Evolutionary conservation across 768 basidiomycete genomes (phyloP), one percentile per base, ranked within the genome.

Genomic region (Collybiopsis confluens): DNA sequence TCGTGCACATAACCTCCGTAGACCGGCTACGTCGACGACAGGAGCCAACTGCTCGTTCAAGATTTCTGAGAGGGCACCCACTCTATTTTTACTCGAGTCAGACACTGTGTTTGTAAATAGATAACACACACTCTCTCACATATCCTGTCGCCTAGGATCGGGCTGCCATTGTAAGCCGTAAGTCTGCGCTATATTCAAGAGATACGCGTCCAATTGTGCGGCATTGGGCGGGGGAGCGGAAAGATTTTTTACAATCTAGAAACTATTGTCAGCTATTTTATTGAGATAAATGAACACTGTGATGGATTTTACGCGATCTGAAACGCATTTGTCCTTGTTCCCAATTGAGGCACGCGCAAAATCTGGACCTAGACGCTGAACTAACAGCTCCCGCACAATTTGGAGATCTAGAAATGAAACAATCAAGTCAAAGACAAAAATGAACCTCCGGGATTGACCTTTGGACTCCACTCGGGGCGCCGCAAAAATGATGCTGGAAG

Each of bases 401-500:
- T 75, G 70, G 42, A 91, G 74, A 48, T 90, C 88, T 91, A 55
- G 30, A 21, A 18, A 30, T 43, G 24, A 46, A 46, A 16, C 16
- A 18, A 15, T 18, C n/a, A n/a, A n/a, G 43, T n/a, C n/a, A n/a
- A n/a, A n/a, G n/a, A n/a, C n/a, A n/a, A 38, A 36, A 21, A 33
- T 38, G 2, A 44, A 21, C 18, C 23, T 41, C 48, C 26, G 50
- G 30, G 8, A 56, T 38, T 18, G 38, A 87, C 88, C 88, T 77
- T 76, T 81, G 7, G 74, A 81, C 24, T 81, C 80, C 2, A 76
- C 65, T 41, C 75, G 73, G 21, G 80, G 78, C 1, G 81, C 77
- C 5, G 84, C 79, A 58, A 76, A 81, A 50, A 90, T 82, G 55
- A 90, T 76, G 52, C 77, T 86, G 11, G 85, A 82, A 16, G 80